Evolutionary conservation across 257 asterid genomes (phyloP).

Genomic region (Salvia rosmarinus): DNA sequence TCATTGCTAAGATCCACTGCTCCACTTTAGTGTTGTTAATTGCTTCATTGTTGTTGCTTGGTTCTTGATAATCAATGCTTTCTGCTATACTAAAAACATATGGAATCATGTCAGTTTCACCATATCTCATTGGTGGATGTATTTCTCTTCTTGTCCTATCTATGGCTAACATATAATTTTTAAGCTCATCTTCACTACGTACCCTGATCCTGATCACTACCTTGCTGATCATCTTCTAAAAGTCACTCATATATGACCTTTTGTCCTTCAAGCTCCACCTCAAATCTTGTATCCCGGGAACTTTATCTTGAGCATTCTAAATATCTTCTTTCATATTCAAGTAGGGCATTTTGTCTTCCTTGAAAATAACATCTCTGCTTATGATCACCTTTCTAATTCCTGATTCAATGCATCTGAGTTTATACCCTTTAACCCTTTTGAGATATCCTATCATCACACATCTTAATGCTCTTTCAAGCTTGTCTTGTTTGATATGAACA

Average conservation of each 20-base stretch:
- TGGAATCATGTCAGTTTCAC: background rate
- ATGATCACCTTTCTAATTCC: background rate
- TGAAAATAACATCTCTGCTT: background rate
- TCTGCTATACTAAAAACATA: background rate
- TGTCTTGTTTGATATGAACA: background rate
- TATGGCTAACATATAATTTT: no score
- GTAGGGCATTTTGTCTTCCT: no score
- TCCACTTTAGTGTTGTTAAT: no score
- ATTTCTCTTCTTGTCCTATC: no score
- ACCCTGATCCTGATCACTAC: rapidly evolving
- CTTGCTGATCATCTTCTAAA: no score
- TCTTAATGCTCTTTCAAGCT: background rate
- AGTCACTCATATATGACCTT: rapidly evolving
- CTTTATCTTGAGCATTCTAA: background rate
- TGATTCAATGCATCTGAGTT: background rate
- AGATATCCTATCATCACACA: background rate
- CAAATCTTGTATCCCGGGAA: no score
- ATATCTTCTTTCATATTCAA: no score
- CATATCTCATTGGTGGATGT: background rate
- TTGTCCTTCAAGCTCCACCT: background rate
- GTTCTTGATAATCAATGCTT: background rate
- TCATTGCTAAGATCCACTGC: no score
- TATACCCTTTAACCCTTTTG: background rate
- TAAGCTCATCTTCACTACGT: no score
- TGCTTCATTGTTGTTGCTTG: no score